Evolutionary conservation across 2,329 filamentous ascomycete species (phyloP), one percentile per base, ranked within the genome.

Genomic region (Cordyceps fumosorosea): DNA sequence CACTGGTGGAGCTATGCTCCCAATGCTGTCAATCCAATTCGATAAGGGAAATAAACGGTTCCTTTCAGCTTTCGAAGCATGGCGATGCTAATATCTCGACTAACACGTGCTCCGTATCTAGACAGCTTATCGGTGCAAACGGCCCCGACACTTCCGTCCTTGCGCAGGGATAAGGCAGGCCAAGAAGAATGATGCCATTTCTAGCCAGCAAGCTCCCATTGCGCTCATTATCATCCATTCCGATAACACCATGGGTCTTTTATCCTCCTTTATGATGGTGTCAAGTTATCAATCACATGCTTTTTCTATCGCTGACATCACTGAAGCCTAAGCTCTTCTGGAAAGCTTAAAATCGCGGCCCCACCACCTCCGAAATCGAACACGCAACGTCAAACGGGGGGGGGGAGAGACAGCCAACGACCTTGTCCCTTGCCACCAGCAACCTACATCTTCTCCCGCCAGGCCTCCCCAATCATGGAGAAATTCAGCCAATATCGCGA

Each of bases 401-500:
- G 4, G 14, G 8, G 42, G 14, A 6, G 29, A 29, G 5, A 29
- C 8, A 18, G 40, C 42, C 42, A n/a, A 12, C n/a, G 7, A n/a
- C n/a, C 18, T 56, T 24, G 32, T 48, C 14, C 32, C 42, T 40
- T 45, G 20, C 56, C 56, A 40, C 29, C 44, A 22, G 40, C 56
- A 44, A 40, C 10, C 45, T 32, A 2, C 24, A 8, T n/a, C 34
- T 26, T 42, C n/a, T 22, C 14, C 10, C 29, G 32, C 20, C 40
- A 47, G 47, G 42, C 45, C 24, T 14, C 47, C 10, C 34, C 22
- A 24, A 69, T 48, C 40, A 97, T 97, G 93, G 93, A 97, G 80
- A 96, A 96, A 75, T 97, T 91, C 75, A 93, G 90, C 62, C 91
- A 96, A 74, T 97, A 91, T 72, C 88, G 93, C 69, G 93, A 97